These are phyloP conservation scores for Ligustrum vulgare DNA, from an alignment of 257 asterid species.

Conservation along the genomic window DNA sequence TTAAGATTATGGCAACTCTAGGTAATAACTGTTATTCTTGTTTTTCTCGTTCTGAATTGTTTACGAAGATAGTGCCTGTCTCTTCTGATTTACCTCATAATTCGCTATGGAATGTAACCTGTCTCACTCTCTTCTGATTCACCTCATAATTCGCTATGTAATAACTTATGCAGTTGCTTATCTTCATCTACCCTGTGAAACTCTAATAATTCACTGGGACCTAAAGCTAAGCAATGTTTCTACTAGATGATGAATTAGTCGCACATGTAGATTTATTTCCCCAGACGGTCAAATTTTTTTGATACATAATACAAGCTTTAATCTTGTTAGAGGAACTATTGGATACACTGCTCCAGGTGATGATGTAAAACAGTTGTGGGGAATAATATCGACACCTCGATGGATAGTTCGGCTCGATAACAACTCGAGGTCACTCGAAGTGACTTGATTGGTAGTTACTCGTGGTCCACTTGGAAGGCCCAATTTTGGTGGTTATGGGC, in stretches of 20 bases:
- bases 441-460: too few relatives aligned
- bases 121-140: slow-evolving; percentile 18
- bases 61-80: not conserved
- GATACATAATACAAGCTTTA: slow-evolving; percentile 12
- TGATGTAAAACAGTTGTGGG: too few relatives aligned
- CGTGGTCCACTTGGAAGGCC: too few relatives aligned
- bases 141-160: not conserved
- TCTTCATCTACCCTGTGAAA: not conserved
- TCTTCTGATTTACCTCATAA: not conserved
- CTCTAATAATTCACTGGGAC: slow-evolving; percentile 25
- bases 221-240: slow-evolving; percentile 41
- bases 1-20: slow-evolving; percentile 14
- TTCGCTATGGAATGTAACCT: slow-evolving; percentile 20
- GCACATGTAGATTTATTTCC: slow-evolving; percentile 24
- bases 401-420: too few relatives aligned
- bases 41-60: not conserved
- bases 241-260: slow-evolving; percentile 23
- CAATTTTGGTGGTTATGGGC: too few relatives aligned
- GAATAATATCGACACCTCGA: too few relatives aligned
- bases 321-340: slow-evolving; percentile 17
- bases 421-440: too few relatives aligned
- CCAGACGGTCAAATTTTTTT: slow-evolving; percentile 7
- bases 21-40: slow-evolving; percentile 12
- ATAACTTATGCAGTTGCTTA: slow-evolving; percentile 16
- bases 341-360: slow-evolving; percentile 28